Evolutionary conservation across 2,329 filamentous ascomycete species (phyloP), one percentile per base, ranked within the genome.

Genomic region (Botrytis fabae): DNA sequence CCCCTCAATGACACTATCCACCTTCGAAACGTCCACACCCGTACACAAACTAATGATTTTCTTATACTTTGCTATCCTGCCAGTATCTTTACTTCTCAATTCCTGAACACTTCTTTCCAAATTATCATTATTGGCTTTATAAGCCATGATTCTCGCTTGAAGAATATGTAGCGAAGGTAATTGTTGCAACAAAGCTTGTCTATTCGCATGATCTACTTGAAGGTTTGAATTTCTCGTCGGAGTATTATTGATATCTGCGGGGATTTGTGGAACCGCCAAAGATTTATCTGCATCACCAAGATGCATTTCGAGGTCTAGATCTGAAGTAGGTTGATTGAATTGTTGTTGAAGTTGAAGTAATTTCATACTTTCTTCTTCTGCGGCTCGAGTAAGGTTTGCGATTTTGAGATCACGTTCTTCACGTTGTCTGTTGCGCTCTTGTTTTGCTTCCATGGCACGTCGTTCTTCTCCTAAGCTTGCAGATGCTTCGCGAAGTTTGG

Each of bases 11-110:
- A 94, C 88, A 73, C 89, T 88, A 78, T 98, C 96, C 22, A 98
- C 92, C 25, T 76, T 89, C 14, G 87, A 86, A 75, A 97, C 94
- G 0, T 89, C 87, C 48, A 95, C 92, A 14, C 90, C 91, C 0
- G 94, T 97, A 80, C 95, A 98, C 20, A 98, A 85, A 71, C 92
- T 90, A 38, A 99, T 94, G 44, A 98, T 93, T 76, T 92, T 92
- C 40, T 94, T 89, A 81, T 98, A 98, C 82, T 96, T 94, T 76
- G 92, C 86, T 79, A 97, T 95, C 5, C 97, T 86, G 71, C 97
- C 94, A 7, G 90, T 91, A 78, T 93, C 95, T 74, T 93, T 90
- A 44, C 91, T 91, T 80, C 93, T 91, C 14, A 99, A 86, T 9
- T 88, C 88, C 28, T 88, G 87, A 2, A 94, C 91, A 77, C 92